Conservation (phyloP, 345 rosid genomes). For the Populus pruinosa region DNA sequence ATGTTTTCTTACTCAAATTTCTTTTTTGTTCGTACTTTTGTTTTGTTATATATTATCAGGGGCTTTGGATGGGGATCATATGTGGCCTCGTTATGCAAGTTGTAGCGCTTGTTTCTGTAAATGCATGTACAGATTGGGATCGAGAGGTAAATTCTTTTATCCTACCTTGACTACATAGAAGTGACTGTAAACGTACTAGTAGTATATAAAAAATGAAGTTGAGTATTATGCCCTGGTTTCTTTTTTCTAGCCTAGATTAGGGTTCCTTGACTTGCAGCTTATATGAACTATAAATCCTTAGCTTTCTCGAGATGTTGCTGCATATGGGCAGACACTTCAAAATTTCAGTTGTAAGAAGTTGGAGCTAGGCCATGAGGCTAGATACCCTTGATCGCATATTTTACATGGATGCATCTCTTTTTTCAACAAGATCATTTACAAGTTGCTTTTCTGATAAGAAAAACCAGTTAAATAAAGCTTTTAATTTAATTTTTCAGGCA, state of each 20-base stretch:
- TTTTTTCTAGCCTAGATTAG: background rate
- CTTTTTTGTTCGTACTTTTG: too few relatives aligned
- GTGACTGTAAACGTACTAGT: background rate
- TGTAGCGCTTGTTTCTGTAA: slow-evolving; percentile 38
- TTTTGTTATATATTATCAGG: slow-evolving; percentile 18
- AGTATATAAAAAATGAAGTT: background rate
- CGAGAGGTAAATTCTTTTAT: slow-evolving; percentile 25
- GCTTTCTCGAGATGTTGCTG: background rate
- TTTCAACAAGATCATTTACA: background rate
- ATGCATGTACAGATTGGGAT: slow-evolving; percentile 36
- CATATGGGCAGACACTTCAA: background rate
- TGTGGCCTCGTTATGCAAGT: slow-evolving; percentile 37
- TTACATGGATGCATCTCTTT: background rate
- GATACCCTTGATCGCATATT: background rate
- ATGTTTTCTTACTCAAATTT: background rate
- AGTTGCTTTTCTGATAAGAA: background rate
- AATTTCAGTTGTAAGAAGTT: background rate
- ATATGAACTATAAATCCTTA: background rate
- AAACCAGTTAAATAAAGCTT: background rate
- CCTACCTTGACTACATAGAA: background rate
- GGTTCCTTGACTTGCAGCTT: background rate
- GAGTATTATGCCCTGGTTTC: background rate
- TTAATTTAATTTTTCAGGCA: slow-evolving; percentile 13
- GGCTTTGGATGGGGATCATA: slow-evolving; percentile 53
- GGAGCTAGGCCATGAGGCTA: background rate